These are phyloP conservation scores for Lumnitzera littorea DNA, from an alignment of 345 rosid genomes.

Conservation along the genomic window DNA sequence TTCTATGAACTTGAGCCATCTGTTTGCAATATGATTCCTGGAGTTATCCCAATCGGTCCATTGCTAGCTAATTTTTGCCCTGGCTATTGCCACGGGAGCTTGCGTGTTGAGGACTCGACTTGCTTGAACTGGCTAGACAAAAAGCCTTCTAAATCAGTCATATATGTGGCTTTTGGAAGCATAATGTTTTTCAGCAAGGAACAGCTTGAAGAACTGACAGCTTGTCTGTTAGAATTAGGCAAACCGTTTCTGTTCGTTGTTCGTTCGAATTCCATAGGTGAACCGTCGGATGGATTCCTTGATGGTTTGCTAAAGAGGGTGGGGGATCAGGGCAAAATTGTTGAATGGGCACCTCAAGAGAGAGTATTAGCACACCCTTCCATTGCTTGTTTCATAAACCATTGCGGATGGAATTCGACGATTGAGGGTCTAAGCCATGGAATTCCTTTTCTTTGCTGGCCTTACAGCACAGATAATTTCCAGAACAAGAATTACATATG, in stretches of 20 bases:
- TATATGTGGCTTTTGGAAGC: constrained; percentile 48
- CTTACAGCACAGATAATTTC: constrained; percentile 17
- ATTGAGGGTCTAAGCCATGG: constrained; percentile 21
- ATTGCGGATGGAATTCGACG: constrained; percentile 29
- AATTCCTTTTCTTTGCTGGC: constrained; percentile 33
- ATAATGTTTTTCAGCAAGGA: constrained; percentile 4
- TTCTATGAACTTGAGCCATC: constrained; percentile 20
- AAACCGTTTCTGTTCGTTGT: constrained; percentile 30
- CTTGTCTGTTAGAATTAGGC: constrained; percentile 17
- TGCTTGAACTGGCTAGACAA: constrained; percentile 38
- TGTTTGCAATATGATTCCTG: constrained; percentile 11
- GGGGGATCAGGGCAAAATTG: constrained; percentile 1
- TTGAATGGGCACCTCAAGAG: constrained; percentile 25
- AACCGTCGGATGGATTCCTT: background rate
- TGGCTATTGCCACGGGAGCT: constrained; percentile 9
- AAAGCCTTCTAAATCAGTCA: constrained; percentile 22
- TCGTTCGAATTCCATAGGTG: constrained; percentile 8
- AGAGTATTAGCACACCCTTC: constrained; percentile 21
- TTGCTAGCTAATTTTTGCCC: constrained; percentile 6
- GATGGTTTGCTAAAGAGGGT: constrained; percentile 15
- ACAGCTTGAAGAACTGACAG: constrained; percentile 30
- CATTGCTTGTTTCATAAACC: constrained; percentile 23
- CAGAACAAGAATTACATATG: constrained; percentile 19
- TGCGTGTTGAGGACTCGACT: constrained; percentile 21
- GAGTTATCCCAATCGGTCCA: constrained; percentile 25